Evolutionary conservation across 768 basidiomycete genomes (phyloP), one percentile per base, ranked within the genome.

Genomic region (Sarcomyxa edulis): DNA sequence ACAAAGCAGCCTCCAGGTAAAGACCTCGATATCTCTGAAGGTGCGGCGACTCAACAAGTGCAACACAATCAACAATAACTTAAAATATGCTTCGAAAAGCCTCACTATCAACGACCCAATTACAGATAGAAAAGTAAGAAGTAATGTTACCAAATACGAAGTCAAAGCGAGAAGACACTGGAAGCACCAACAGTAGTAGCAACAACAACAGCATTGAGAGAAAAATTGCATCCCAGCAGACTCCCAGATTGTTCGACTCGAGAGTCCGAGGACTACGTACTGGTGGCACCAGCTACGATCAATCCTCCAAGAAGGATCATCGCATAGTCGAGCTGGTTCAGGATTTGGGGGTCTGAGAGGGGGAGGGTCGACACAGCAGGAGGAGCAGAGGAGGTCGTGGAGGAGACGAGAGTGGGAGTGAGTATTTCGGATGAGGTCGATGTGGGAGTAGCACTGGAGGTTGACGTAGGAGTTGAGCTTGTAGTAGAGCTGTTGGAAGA

Each of bases 241-340:
- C 18, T 23, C 19, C 35, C 15, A 25, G 27, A 9, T 33, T 15
- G n/a, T n/a, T n/a, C n/a, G n/a, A n/a, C n/a, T n/a, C n/a, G n/a
- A n/a, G n/a, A n/a, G n/a, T n/a, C n/a, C n/a, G n/a, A n/a, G n/a
- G n/a, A n/a, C n/a, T n/a, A n/a, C n/a, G n/a, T 15, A 26, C 7
- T 2, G n/a, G 22, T 27, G 9, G 44, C 39, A 12, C 28, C 44
- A 12, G 32, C 22, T 19, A 30, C 18, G 11, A 37, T 32, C 5
- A 48, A n/a, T 18, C 25, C 38, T 7, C 34, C 35, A 3, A 51
- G 31, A 12, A 22, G 19, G 7, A 48, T 16, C 10, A 45, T 12
- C 10, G 39, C 24, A 8, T 38, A 12, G 16, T 40, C 40, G 21
- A 50, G 32, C 20, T 38, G 23, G 15, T 42, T 37, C 9, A 48